phyloP scores from a whole-genome alignment of 164 flowering plant species.

The Saururus chinensis region DNA sequence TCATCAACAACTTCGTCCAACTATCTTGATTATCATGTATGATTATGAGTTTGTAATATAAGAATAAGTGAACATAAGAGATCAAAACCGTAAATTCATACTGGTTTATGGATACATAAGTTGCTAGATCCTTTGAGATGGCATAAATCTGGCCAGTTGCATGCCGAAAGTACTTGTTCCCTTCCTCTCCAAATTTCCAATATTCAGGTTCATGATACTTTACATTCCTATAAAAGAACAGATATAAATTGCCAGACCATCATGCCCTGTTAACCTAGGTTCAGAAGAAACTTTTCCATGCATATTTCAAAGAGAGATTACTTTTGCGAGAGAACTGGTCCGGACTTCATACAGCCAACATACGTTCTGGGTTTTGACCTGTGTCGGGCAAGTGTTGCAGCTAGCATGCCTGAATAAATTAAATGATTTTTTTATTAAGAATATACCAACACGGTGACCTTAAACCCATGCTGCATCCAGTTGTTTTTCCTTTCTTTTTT shows the following conservation, averaged over 20 bases:
- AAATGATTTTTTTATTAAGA: too few species aligned
- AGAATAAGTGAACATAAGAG: not conserved
- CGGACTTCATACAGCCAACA: constrained; percentile 96
- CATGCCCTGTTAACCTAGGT: not conserved
- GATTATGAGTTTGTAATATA: not conserved
- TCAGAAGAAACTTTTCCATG: not conserved
- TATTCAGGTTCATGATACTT: constrained; percentile 85
- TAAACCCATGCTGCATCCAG: not conserved
- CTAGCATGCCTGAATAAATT: constrained; percentile 63
- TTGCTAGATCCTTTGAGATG: constrained; percentile 78
- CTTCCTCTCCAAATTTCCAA: constrained; percentile 94
- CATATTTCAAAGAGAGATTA: constrained; percentile 20
- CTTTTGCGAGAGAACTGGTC: constrained; percentile 86
- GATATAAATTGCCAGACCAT: constrained; percentile 4
- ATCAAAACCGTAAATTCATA: constrained; percentile 18
- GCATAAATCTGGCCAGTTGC: constrained; percentile 92
- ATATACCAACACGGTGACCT: not conserved
- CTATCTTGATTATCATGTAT: not conserved
- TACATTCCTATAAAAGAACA: constrained; percentile 36
- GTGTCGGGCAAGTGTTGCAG: constrained; percentile 70
- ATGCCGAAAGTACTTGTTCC: constrained; percentile 85
- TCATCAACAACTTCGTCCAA: not conserved
- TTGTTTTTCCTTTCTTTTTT: not conserved
- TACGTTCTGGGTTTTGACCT: constrained; percentile 82
- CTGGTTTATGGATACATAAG: constrained; percentile 80